Evolutionary conservation across 257 asterid species (phyloP), one percentile per base, ranked within the genome.

Genomic region (Linaria vulgaris): DNA sequence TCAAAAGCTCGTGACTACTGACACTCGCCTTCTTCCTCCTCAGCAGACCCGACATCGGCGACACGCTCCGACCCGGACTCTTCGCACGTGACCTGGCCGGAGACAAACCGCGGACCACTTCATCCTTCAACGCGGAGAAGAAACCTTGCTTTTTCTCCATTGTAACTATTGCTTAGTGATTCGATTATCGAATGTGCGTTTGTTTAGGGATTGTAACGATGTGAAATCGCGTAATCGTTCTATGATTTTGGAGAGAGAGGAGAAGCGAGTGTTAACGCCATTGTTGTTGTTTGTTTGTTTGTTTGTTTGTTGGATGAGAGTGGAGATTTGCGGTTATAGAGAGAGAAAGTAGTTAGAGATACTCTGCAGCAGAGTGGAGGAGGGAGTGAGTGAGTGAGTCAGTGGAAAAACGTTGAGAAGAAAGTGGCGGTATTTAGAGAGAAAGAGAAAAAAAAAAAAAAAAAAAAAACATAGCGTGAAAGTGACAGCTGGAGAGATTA

Each of bases 101-200:
- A 31, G 98, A 92, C 46, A 92, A 59, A 1, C 96, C 95, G 15
- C 98, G 87, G 1, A 92, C 94, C 7, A 87, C 96, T 45, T 91
- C 97, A 45, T 88, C 94, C 75, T 81, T 86, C 64, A 91, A 67
- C 12, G 96, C 90, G 48, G 98, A 89, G 74, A 92, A 87, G 67
- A 92, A 92, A 8, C 98, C 97, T 52, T 88, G 95, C 31, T 79
- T 92, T 67, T 76, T 85, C 80, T 92, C 98, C 98, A 91, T 91
- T 27, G n/a, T 39, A 13, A 31, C n/a, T 27, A 13, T 55, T 86
- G 23, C 44, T 14, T 20, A 8, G 12, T 0, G 51, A 12, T 17
- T 23, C 7, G 41, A 54, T n/a, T 30, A 12, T 45, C 6, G 13
- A 15, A 17, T 17, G 13, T 27, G 3, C 7, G 39, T n/a, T 10